Conservation (phyloP, 306 rosid genomes). For the Castanea sativa region DNA sequence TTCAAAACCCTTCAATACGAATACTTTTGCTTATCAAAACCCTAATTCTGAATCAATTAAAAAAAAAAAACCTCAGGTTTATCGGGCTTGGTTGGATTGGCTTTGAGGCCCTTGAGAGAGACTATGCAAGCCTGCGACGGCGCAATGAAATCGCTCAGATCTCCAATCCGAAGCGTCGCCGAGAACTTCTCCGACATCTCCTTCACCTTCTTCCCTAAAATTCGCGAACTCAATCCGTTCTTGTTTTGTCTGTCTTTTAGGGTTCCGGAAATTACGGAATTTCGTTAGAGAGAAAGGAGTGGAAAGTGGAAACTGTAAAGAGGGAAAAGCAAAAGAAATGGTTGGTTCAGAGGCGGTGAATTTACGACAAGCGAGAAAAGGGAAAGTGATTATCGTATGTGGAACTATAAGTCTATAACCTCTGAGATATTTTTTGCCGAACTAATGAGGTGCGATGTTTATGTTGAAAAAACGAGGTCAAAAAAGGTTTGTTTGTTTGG, state of each 20-base stretch:
- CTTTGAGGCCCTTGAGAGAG: conserved; percentile 75
- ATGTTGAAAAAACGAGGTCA: neutral
- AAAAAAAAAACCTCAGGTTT: conserved; percentile 52
- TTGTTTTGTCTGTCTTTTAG: neutral
- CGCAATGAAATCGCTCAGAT: conserved; percentile 86
- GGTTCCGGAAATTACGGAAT: neutral
- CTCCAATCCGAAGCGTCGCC: conserved; percentile 82
- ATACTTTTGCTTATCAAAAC: neutral
- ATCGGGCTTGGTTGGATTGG: conserved; percentile 39
- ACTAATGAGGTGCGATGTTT: neutral
- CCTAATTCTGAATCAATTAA: neutral
- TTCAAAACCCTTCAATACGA: neutral
- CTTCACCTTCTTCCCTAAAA: neutral
- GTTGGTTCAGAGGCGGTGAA: conserved; percentile 26
- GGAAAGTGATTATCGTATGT: neutral
- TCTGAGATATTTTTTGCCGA: too few relatives aligned
- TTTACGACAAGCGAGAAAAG: neutral
- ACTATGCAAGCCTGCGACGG: conserved; percentile 93
- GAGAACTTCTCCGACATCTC: conserved; percentile 91
- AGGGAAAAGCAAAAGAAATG: too few relatives aligned
- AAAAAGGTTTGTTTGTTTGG: too few relatives aligned
- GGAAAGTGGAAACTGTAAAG: too few relatives aligned
- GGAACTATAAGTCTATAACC: neutral
- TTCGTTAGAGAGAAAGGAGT: neutral
- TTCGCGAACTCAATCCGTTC: neutral